Conservation (phyloP, 2,329 filamentous ascomycete species). For the Alternaria sp. region DNA sequence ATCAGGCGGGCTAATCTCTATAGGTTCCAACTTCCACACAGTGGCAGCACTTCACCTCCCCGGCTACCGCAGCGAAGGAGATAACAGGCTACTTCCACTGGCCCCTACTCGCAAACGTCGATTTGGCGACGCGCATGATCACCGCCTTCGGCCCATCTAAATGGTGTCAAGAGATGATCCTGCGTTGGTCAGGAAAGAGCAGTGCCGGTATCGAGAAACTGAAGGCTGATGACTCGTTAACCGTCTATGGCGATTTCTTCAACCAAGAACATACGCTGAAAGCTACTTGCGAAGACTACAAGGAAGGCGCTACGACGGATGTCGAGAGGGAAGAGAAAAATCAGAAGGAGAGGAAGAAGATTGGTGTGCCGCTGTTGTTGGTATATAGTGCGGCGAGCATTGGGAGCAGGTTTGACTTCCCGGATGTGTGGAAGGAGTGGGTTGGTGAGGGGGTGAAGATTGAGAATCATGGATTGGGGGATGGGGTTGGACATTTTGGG, state of each 20-base stretch:
- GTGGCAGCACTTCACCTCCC: slow-evolving; percentile 54
- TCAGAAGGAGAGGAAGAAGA: slow-evolving; percentile 50
- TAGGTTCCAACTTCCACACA: slow-evolving; percentile 62
- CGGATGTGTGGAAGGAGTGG: slow-evolving; percentile 58
- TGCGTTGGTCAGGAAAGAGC: slow-evolving; percentile 47
- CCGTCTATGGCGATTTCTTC: slow-evolving; percentile 53
- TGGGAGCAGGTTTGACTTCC: slow-evolving; percentile 57
- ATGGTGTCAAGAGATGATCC: slow-evolving; percentile 44
- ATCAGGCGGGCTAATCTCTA: background rate
- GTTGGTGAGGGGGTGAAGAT: slow-evolving; percentile 55
- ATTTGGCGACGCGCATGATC: slow-evolving; percentile 59
- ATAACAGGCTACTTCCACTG: slow-evolving; percentile 62
- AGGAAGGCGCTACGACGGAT: slow-evolving; percentile 60
- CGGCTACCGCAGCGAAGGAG: slow-evolving; percentile 50
- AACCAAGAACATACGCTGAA: slow-evolving; percentile 53
- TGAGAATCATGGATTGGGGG: slow-evolving; percentile 55
- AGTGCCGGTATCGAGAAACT: slow-evolving; percentile 12
- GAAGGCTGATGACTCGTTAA: slow-evolving; percentile 39
- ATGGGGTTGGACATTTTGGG: slow-evolving; percentile 63
- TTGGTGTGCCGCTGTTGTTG: slow-evolving; percentile 56
- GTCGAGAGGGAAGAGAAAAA: slow-evolving; percentile 59
- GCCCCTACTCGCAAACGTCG: slow-evolving; percentile 63
- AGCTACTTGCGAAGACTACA: slow-evolving; percentile 63
- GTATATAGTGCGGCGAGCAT: slow-evolving; percentile 60
- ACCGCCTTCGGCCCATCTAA: slow-evolving; percentile 52